phyloP scores from a whole-genome alignment of 2,329 filamentous ascomycete genomes.

The Diaporthe citriasiana region DNA sequence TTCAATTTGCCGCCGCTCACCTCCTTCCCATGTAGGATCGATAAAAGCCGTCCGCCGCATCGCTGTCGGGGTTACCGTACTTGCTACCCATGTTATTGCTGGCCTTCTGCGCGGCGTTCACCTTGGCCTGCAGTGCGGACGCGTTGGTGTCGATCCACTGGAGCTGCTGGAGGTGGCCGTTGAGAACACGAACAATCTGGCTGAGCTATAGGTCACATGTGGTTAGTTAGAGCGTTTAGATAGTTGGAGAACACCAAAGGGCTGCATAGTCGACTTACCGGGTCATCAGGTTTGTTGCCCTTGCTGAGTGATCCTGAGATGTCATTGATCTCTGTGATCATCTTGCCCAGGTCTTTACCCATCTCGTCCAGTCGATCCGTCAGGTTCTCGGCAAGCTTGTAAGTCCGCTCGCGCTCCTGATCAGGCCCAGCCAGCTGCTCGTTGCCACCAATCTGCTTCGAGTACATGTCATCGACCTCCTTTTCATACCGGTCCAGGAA shows the following conservation, averaged over 20 bases:
- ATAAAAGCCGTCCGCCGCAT: slow-evolving; percentile 90
- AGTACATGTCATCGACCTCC: slow-evolving; percentile 91
- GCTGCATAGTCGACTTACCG: slow-evolving; percentile 69
- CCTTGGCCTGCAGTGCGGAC: slow-evolving; percentile 84
- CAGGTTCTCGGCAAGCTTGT: slow-evolving; percentile 94
- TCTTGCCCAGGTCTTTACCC: slow-evolving; percentile 90
- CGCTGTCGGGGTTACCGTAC: slow-evolving; percentile 73
- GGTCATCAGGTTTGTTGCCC: slow-evolving; percentile 88
- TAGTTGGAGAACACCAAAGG: background rate
- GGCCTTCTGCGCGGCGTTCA: slow-evolving; percentile 84
- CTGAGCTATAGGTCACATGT: slow-evolving; percentile 73
- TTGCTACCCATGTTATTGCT: slow-evolving; percentile 72
- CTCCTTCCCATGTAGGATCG: slow-evolving; percentile 86
- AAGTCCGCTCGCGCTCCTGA: slow-evolving; percentile 94
- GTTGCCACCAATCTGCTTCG: slow-evolving; percentile 80
- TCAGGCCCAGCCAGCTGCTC: slow-evolving; percentile 89
- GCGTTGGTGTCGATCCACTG: slow-evolving; percentile 95
- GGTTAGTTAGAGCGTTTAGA: slow-evolving; percentile 45
- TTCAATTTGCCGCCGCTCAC: slow-evolving; percentile 53
- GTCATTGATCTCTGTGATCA: slow-evolving; percentile 98
- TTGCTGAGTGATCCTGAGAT: slow-evolving; percentile 92
- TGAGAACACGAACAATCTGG: slow-evolving; percentile 95
- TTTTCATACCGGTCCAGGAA: slow-evolving; percentile 93
- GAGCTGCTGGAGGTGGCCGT: slow-evolving; percentile 90
- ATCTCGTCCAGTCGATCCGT: slow-evolving; percentile 93